These are phyloP conservation scores for Fomitopsis palustris DNA, from an alignment of 1,284 basidiomycete genomes.

Conservation along the genomic window DNA sequence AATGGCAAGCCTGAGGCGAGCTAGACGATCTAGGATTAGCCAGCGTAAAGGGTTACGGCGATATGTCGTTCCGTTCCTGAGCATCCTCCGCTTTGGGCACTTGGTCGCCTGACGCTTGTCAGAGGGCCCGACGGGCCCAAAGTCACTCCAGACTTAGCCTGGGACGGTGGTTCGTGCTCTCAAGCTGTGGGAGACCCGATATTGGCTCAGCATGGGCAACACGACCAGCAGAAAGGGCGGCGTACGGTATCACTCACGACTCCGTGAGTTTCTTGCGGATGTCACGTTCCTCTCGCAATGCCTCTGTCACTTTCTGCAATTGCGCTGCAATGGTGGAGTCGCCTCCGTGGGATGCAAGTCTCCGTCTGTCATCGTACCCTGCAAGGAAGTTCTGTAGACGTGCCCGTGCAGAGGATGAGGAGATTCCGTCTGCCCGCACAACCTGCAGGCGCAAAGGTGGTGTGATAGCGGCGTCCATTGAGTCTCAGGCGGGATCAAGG, in stretches of 20 bases:
- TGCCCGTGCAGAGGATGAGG: conserved; percentile 22
- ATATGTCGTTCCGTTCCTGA: too few species aligned
- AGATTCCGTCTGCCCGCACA: conserved; percentile 18
- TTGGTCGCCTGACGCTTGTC: too few species aligned
- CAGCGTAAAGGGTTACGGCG: too few species aligned
- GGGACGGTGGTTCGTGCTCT: not conserved
- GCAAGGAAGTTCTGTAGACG: conserved; percentile 28
- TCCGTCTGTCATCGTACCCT: conserved; percentile 27
- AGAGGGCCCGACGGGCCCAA: too few species aligned
- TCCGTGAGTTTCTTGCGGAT: conserved; percentile 14
- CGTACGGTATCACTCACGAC: not conserved
- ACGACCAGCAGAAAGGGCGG: not conserved
- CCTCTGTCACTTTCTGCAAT: conserved; percentile 30
- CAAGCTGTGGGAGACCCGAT: not conserved
- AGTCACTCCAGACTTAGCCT: too few species aligned
- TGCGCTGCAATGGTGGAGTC: conserved; percentile 33
- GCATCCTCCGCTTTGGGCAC: too few species aligned
- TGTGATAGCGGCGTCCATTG: conserved; percentile 26
- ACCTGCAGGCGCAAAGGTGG: conserved; percentile 30
- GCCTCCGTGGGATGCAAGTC: conserved; percentile 27
- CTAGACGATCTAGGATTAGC: too few species aligned
- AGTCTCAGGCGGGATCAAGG: not conserved
- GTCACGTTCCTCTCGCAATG: conserved; percentile 26
- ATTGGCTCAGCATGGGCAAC: not conserved
- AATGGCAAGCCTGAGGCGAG: too few species aligned